A percentile compares a stretch with the other conserved stretches of the same genome.
These are phyloP conservation scores for Juncus effusus DNA, from an alignment of 176 grass and related monocot genomes.

Conservation along the genomic window DNA sequence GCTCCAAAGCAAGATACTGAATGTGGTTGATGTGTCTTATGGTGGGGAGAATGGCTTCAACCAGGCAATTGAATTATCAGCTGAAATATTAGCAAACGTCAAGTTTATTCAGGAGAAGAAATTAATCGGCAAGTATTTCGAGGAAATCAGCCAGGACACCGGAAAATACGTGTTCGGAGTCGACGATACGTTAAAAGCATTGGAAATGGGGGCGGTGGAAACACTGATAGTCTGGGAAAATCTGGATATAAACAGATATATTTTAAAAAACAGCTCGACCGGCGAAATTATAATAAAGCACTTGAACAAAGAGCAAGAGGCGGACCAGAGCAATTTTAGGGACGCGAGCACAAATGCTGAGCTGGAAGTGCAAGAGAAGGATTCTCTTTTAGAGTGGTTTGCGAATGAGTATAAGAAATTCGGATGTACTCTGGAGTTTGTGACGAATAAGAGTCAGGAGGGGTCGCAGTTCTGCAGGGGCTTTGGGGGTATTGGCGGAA, in stretches of 20 bases:
- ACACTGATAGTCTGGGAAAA: slow-evolving; percentile 47
- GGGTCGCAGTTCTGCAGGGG: slow-evolving; percentile 29
- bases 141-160: slow-evolving; percentile 49
- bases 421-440: slow-evolving; percentile 27
- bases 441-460: slow-evolving; percentile 27
- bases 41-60: slow-evolving; percentile 48
- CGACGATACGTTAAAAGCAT: slow-evolving; percentile 38
- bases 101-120: slow-evolving; percentile 48
- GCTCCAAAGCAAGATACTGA: slow-evolving; percentile 39
- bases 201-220: slow-evolving; percentile 43
- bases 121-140: slow-evolving; percentile 44
- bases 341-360: slow-evolving; percentile 18
- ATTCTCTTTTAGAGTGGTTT: slow-evolving; percentile 25
- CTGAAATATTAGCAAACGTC: slow-evolving; percentile 40
- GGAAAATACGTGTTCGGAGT: slow-evolving; percentile 47
- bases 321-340: slow-evolving; percentile 17
- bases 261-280: slow-evolving; percentile 26
- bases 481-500: slow-evolving; percentile 29
- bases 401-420: slow-evolving; percentile 27
- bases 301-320: slow-evolving; percentile 26
- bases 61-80: slow-evolving; percentile 45
- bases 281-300: slow-evolving; percentile 35
- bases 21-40: slow-evolving; percentile 44
- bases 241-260: slow-evolving; percentile 37
- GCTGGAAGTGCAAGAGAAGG: slow-evolving; percentile 30